Evolutionary conservation across 2,329 filamentous ascomycete genomes (phyloP), one percentile per base, ranked within the genome.

Genomic region (Penicillium sp.): DNA sequence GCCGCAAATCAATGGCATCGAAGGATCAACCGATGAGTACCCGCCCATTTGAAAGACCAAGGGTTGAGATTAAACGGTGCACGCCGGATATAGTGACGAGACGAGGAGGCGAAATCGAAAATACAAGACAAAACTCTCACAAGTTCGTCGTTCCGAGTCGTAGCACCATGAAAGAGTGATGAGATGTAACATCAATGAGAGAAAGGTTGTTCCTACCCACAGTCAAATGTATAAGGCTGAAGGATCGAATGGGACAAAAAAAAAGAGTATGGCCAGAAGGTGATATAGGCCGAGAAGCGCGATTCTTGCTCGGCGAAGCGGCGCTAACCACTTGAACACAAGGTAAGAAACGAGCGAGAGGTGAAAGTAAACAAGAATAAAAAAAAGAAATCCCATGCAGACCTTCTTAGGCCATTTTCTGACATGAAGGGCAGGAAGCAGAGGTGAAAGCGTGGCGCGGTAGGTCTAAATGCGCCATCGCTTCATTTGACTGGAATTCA

Each of bases 111-210:
- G 61, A 58, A 56, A 57, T 51, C 48, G 51, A 57, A 59, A 64
- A 62, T 42, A 60, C 45, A 66, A 58, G 55, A 61, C 53, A 65
- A 53, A 61, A 57, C 63, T 61, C 62, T 64, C 60, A 66, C 58
- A 70, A 67, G 63, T 72, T 73, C 70, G 72, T 70, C 71, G 67
- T 72, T 72, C 69, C 70, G 63, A 72, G 65, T 71, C 69, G 66
- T 73, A 67, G 69, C 70, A 73, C 72, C 72, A 68, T 74, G 62
- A 72, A 68, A 67, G 66, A 71, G 66, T 67, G 71, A 69, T 70
- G 61, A 64, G 68, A 68, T 59, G 63, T 66, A 63, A 64, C 62
- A 67, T 64, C 62, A 64, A 67, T 64, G 61, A 63, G 61, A 67
- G 59, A 64, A 65, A 59, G 61, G 61, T 66, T 65, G 64, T 65